These are phyloP conservation scores for Picea engelmannii DNA, from an alignment of 83 land plant genomes.

Conservation along the genomic window DNA sequence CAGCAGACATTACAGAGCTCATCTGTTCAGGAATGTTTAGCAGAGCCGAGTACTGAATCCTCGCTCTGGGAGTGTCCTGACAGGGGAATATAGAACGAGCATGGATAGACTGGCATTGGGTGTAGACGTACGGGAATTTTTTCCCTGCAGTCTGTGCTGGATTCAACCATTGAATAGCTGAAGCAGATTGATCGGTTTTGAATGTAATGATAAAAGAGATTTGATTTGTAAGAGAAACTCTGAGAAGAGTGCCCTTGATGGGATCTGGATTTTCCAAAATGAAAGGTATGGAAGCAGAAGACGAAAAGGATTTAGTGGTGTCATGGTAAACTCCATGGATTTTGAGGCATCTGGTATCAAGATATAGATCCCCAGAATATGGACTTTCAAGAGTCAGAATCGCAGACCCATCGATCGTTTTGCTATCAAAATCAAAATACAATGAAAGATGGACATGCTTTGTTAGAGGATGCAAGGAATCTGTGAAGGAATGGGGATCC, in stretches of 20 bases:
- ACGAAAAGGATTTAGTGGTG: background rate
- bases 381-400: conserved; percentile 17
- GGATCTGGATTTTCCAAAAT: conserved; percentile 24
- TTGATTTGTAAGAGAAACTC: conserved; percentile 39
- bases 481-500: conserved; percentile 48
- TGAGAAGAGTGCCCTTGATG: conserved; percentile 52
- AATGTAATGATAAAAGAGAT: conserved; percentile 38
- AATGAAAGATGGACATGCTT: conserved; percentile 20
- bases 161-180: conserved; percentile 93
- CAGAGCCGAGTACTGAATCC: conserved; percentile 60
- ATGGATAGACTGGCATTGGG: conserved; percentile 93
- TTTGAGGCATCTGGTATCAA: conserved; percentile 32
- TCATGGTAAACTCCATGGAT: background rate
- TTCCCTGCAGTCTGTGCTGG: conserved; percentile 72
- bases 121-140: conserved; percentile 66
- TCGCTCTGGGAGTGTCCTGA: conserved; percentile 87
- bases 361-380: conserved; percentile 22
- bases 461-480: conserved; percentile 40
- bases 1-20: conserved; percentile 79
- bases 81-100: conserved; percentile 92
- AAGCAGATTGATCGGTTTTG: conserved; percentile 53
- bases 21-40: conserved; percentile 68
- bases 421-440: conserved; percentile 27
- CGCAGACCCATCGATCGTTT: conserved; percentile 29
- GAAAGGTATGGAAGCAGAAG: background rate